A percentile compares a stretch with the other conserved stretches of the same genome.
Evolutionary conservation across 352 stramenopile species (phyloP).

Genomic region (Pythium plurisporium): DNA sequence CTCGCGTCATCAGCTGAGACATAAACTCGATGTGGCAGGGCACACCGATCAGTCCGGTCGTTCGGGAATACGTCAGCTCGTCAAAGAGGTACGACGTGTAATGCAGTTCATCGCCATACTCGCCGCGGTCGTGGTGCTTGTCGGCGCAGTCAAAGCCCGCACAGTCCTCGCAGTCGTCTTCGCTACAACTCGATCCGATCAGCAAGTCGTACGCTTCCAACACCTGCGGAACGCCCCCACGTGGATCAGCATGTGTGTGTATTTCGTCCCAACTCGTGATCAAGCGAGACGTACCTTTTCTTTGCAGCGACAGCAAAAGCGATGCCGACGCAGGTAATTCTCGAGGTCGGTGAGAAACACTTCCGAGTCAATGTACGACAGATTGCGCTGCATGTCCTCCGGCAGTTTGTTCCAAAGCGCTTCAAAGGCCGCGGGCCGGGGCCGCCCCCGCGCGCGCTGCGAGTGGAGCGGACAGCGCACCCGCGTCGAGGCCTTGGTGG

Average conservation of each 20-base stretch:
- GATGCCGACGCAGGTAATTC: conserved; percentile 77
- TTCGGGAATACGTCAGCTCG: conserved; percentile 75
- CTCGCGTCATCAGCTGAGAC: conserved; percentile 77
- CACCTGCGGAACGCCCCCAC: conserved; percentile 23
- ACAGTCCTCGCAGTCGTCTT: conserved; percentile 85
- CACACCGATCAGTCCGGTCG: conserved; percentile 79
- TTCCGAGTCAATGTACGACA: conserved; percentile 84
- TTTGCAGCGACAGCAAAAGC: conserved; percentile 86
- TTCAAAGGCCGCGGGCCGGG: conserved; percentile 71
- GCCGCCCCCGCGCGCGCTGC: conserved; percentile 60
- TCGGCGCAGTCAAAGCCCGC: conserved; percentile 71
- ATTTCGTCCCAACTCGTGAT: too few species aligned
- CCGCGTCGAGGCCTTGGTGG: conserved; percentile 35
- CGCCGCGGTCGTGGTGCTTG: conserved; percentile 65
- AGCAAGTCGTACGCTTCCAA: conserved; percentile 86
- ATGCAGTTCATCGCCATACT: conserved; percentile 80
- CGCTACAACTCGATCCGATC: conserved; percentile 77
- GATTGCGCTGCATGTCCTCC: conserved; percentile 72
- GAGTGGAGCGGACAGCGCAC: conserved; percentile 75
- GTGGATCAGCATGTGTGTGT: too few species aligned
- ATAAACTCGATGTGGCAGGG: conserved; percentile 85
- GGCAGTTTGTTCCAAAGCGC: conserved; percentile 73
- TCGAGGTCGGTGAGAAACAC: conserved; percentile 84
- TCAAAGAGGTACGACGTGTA: conserved; percentile 87
- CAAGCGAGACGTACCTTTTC: conserved; percentile 41